phyloP scores from a whole-genome alignment of 306 rosid species.

The Quercus cerris region DNA sequence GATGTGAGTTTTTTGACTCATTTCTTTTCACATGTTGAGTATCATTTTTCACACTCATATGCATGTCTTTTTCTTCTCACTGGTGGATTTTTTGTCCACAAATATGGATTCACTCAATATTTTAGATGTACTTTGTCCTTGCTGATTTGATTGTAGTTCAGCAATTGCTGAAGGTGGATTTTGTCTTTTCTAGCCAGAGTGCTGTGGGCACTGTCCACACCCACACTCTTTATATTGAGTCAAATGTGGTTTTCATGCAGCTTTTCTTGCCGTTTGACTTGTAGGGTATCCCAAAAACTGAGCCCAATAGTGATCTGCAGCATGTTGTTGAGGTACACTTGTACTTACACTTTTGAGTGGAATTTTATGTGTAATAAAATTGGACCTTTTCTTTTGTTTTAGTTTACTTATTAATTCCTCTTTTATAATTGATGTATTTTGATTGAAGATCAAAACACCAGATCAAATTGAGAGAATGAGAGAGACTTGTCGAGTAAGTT shows the following conservation, averaged over 20 bases:
- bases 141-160: neutral
- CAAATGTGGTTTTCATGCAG: neutral
- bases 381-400: neutral
- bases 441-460: conserved; percentile 68
- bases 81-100: neutral
- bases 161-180: neutral
- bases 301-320: conserved; percentile 81
- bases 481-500: conserved; percentile 73
- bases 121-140: neutral
- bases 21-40: neutral
- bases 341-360: neutral
- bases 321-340: conserved; percentile 69
- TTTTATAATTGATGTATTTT: conserved; percentile 12
- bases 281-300: conserved; percentile 81
- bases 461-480: conserved; percentile 80
- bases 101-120: neutral
- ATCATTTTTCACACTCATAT: neutral
- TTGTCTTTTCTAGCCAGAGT: neutral
- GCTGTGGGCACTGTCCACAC: neutral
- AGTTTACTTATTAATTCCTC: neutral
- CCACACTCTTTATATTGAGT: neutral
- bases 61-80: neutral
- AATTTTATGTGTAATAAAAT: neutral
- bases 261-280: conserved; percentile 12
- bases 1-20: conserved; percentile 57